These are phyloP conservation scores for Blastobotrys aristatus DNA, from an alignment of 1,139 yeast genomes.

Conservation along the genomic window DNA sequence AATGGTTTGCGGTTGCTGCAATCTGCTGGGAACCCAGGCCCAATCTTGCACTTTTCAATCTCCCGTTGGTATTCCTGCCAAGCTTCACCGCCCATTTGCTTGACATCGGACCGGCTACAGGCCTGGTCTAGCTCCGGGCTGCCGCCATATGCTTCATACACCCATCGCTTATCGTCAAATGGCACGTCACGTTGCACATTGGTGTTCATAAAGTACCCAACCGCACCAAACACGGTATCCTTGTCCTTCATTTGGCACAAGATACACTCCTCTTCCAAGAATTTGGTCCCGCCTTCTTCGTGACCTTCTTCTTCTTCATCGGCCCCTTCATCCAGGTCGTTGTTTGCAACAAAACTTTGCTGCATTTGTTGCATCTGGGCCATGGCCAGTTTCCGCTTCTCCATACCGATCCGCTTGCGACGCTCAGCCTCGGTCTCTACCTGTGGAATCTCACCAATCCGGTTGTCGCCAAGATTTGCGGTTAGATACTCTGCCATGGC, in stretches of 20 bases:
- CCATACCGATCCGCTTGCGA: slow-evolving; percentile 65
- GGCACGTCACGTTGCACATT: slow-evolving; percentile 64
- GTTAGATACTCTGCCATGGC: slow-evolving; percentile 7
- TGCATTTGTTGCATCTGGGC: slow-evolving; percentile 74
- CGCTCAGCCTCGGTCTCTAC: slow-evolving; percentile 47
- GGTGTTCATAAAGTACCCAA: slow-evolving; percentile 54
- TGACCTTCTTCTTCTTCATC: slow-evolving; percentile 28
- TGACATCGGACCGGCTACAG: slow-evolving; percentile 31
- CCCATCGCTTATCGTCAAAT: slow-evolving; percentile 60
- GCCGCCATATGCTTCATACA: slow-evolving; percentile 58
- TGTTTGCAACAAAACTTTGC: slow-evolving; percentile 55
- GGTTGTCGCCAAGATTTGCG: slow-evolving; percentile 1
- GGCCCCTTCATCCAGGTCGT: slow-evolving; percentile 27
- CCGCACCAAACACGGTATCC: slow-evolving; percentile 71
- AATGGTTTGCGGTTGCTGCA: slow-evolving; percentile 42
- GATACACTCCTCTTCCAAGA: slow-evolving; percentile 78
- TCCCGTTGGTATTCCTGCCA: slow-evolving; percentile 41
- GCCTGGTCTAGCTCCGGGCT: slow-evolving; percentile 44
- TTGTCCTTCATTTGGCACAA: slow-evolving; percentile 80
- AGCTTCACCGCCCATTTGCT: slow-evolving; percentile 29
- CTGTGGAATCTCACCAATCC: slow-evolving; percentile 10
- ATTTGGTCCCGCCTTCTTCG: slow-evolving; percentile 49
- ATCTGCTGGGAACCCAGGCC: slow-evolving; percentile 62
- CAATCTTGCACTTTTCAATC: slow-evolving; percentile 46
- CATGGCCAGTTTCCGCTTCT: slow-evolving; percentile 66